Conservation (phyloP, 129 eudicot genomes). For the Tagetes patula region DNA sequence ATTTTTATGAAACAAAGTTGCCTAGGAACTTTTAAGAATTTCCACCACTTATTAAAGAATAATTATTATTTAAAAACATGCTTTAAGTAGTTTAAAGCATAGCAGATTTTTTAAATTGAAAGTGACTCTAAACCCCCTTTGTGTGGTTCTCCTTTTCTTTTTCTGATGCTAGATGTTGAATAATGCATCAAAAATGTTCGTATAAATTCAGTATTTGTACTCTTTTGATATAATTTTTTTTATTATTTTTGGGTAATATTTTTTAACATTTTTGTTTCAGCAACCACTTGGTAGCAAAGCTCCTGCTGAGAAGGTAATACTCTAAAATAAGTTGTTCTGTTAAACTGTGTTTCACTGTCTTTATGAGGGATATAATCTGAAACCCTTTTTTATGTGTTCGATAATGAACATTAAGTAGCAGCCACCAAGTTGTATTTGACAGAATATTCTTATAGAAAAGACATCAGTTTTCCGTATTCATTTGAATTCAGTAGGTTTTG, state of each 20-base stretch:
- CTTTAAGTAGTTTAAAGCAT: background rate
- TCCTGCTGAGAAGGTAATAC: constrained; percentile 55
- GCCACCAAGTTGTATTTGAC: background rate
- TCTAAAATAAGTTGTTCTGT: constrained; percentile 2
- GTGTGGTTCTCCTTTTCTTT: background rate
- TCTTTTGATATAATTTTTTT: background rate
- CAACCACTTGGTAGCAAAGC: constrained; percentile 51
- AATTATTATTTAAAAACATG: background rate
- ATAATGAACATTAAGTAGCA: background rate
- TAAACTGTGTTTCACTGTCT: background rate
- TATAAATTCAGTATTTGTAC: background rate
- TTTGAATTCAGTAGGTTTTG: background rate
- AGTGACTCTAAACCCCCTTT: background rate
- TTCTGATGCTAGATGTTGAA: constrained; percentile 1
- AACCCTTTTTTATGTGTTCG: background rate
- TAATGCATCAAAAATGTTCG: background rate
- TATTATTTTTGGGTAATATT: background rate
- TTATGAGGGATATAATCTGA: background rate
- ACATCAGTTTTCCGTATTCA: background rate
- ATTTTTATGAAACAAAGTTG: constrained; percentile 4
- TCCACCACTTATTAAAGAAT: background rate
- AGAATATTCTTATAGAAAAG: background rate
- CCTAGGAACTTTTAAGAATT: background rate
- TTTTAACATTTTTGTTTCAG: constrained; percentile 47
- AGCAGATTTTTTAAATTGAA: background rate